These are phyloP conservation scores for Penicillium sp. DNA, from an alignment of 2,329 filamentous ascomycete genomes.

Conservation along the genomic window DNA sequence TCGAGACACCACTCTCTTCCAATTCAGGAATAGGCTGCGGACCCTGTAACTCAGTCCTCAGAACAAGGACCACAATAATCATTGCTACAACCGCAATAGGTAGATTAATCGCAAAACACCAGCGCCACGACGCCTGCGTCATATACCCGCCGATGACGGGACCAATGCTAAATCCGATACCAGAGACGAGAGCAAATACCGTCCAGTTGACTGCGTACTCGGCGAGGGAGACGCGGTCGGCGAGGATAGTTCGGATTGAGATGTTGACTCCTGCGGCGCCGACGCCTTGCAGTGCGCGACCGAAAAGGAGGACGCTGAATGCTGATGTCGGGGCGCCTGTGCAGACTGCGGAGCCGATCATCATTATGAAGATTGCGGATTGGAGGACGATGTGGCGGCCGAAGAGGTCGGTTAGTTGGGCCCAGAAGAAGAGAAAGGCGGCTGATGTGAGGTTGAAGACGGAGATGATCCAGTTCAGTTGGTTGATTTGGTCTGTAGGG, in stretches of 20 bases:
- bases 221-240: conserved; percentile 61
- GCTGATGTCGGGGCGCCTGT: conserved; percentile 51
- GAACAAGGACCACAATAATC: neutral
- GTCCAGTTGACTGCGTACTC: conserved; percentile 49
- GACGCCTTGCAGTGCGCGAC: conserved; percentile 63
- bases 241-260: conserved; percentile 61
- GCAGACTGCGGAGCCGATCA: conserved; percentile 62
- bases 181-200: conserved; percentile 60
- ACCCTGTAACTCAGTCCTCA: neutral
- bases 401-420: conserved; percentile 64
- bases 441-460: conserved; percentile 67
- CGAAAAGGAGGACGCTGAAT: conserved; percentile 62
- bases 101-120: conserved; percentile 21
- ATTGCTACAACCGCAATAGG: neutral
- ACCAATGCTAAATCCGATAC: conserved; percentile 49
- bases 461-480: conserved; percentile 69
- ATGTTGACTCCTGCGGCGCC: conserved; percentile 63
- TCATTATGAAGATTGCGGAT: conserved; percentile 56
- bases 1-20: neutral
- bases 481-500: conserved; percentile 50
- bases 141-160: conserved; percentile 22
- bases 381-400: conserved; percentile 62
- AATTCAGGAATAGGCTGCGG: neutral
- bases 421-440: conserved; percentile 66
- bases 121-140: conserved; percentile 17